A percentile compares a stretch with the other conserved stretches of the same genome.
Conservation (phyloP, 208 protist species). For the Leptomonas seymouri region DNA sequence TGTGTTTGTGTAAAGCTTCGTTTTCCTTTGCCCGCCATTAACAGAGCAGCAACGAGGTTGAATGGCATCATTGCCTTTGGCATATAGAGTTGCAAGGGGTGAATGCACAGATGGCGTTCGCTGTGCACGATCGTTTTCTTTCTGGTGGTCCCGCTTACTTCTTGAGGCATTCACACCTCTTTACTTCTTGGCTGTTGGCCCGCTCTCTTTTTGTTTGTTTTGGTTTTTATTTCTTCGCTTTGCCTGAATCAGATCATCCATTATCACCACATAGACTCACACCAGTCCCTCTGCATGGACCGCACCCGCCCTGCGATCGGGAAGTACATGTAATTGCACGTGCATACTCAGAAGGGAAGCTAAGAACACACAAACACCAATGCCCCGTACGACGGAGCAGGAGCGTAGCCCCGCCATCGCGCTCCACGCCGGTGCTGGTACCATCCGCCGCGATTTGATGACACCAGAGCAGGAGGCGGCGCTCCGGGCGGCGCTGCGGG, state of each 20-base stretch:
- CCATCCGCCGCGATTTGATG: constrained; percentile 23
- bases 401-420: constrained; percentile 21
- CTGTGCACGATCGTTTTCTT: not conserved
- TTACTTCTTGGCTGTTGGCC: no score
- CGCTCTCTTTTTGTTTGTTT: no score
- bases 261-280: no score
- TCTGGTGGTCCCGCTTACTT: not conserved
- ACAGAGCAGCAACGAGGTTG: no score
- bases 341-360: not conserved
- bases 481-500: constrained; percentile 22
- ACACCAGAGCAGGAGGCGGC: constrained; percentile 22
- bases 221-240: no score
- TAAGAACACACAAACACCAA: not conserved
- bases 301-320: no score
- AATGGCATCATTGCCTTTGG: no score
- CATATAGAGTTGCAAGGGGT: no score
- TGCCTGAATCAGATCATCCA: no score
- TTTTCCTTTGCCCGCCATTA: not conserved
- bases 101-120: not conserved
- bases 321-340: not conserved
- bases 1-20: no score
- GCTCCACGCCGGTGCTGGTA: constrained; percentile 32
- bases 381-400: constrained; percentile 1
- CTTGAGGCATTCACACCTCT: not conserved
- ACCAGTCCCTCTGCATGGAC: no score